Evolutionary conservation across 805 yeast genomes (phyloP), one percentile per base, ranked within the genome.

Genomic region (Nakazawaea peltata): DNA sequence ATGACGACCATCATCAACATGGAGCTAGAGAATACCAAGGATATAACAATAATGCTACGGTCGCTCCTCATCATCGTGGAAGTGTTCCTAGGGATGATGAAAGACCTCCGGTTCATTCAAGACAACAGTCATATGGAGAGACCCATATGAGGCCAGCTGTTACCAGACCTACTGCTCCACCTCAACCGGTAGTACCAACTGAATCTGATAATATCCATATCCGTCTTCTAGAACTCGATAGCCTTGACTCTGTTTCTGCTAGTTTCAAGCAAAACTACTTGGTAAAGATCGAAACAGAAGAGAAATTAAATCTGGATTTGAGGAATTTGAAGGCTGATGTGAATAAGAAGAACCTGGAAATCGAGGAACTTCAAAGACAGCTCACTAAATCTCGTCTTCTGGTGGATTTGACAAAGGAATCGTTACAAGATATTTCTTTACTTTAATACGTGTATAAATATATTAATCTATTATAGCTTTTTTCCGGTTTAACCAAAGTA

Each of bases 401-500:
- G 32, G 59, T 57, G 2, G 52, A 51, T 12, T 35, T 50, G 12
- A 57, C 67, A 1, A 61, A 56, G 35, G 65, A 59, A 22, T 56
- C 33, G 5, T 30, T 37, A 16, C 33, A 32, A 21, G 36, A 33
- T 25, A 37, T 37, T 5, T 21, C 32, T 13, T 21, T 36, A 9
- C 22, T 36, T n/a, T 36, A 26, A 36, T 4, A n/a, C n/a, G n/a
- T n/a, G n/a, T n/a, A n/a, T n/a, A n/a, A n/a, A n/a, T n/a, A n/a
- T n/a, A n/a, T n/a, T n/a, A n/a, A n/a, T n/a, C n/a, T n/a, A n/a
- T n/a, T n/a, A n/a, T n/a, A n/a, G n/a, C n/a, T n/a, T n/a, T n/a
- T n/a, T n/a, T n/a, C n/a, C n/a, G n/a, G n/a, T 23, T 27, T 13
- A 36, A 16, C 39, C 34, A 8, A 36, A 36, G 17, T 30, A 36